Evolutionary conservation across 1,284 basidiomycete genomes (phyloP).

Genomic region (Trichosporon faecale): DNA sequence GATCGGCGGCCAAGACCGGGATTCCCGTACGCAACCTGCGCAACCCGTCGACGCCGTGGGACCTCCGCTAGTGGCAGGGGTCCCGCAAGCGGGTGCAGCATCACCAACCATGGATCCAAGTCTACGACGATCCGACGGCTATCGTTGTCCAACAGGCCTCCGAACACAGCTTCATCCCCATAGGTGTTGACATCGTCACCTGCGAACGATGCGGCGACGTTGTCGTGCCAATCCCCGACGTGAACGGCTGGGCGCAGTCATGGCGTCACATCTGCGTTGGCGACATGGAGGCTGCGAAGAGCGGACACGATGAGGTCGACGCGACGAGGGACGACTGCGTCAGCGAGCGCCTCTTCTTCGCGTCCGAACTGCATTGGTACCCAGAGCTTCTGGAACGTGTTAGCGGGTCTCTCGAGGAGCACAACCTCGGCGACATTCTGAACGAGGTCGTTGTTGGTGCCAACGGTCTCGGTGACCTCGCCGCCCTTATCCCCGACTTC

Average conservation of each 20-base stretch:
- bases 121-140: not conserved
- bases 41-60: not conserved
- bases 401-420: too few species aligned
- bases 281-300: too few species aligned
- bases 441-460: too few species aligned
- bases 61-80: not conserved
- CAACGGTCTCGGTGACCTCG: too few species aligned
- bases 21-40: not conserved
- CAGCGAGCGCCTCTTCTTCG: not conserved
- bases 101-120: not conserved
- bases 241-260: too few species aligned
- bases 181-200: not conserved
- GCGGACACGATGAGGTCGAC: too few species aligned
- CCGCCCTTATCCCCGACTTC: not conserved
- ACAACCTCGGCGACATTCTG: too few species aligned
- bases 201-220: not conserved
- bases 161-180: not conserved
- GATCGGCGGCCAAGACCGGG: not conserved
- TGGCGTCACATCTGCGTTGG: too few species aligned
- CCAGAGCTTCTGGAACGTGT: not conserved
- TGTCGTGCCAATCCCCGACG: too few species aligned
- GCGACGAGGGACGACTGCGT: not conserved
- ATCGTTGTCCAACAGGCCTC: not conserved
- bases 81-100: not conserved
- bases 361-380: not conserved